phyloP scores from a whole-genome alignment of 2,329 filamentous ascomycete species.

The Pseudogymnoascus sp. region DNA sequence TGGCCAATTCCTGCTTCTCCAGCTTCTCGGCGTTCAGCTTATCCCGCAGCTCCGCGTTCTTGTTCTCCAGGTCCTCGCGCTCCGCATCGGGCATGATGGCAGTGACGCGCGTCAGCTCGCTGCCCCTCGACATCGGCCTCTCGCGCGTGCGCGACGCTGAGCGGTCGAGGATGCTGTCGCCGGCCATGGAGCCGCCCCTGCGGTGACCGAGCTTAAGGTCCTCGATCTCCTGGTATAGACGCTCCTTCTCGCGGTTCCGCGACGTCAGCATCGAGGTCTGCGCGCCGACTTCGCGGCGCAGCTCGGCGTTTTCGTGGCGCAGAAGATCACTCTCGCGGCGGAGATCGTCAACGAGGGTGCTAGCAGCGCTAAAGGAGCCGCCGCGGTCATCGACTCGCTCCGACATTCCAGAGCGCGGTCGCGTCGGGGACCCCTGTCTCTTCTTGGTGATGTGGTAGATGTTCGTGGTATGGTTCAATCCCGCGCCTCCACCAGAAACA shows the following conservation, averaged over 20 bases:
- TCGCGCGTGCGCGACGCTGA: conserved; percentile 77
- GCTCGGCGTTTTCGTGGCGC: conserved; percentile 83
- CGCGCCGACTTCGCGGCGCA: conserved; percentile 85
- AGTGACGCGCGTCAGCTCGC: conserved; percentile 28
- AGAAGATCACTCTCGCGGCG: conserved; percentile 63
- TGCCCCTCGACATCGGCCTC: conserved; percentile 64
- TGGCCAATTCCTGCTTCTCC: conserved; percentile 80
- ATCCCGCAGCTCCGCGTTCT: conserved; percentile 75
- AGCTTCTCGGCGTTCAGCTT: conserved; percentile 79
- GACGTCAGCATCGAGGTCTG: conserved; percentile 98
- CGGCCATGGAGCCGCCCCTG: conserved; percentile 57
- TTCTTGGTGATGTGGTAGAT: conserved; percentile 58
- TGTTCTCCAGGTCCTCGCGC: conserved; percentile 77
- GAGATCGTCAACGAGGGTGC: conserved; percentile 69
- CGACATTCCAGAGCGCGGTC: conserved; percentile 41
- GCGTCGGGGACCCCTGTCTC: conserved; percentile 36
- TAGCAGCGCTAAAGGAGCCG: conserved; percentile 43
- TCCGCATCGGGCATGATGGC: conserved; percentile 59
- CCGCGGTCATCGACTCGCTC: conserved; percentile 38
- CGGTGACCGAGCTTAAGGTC: conserved; percentile 85
- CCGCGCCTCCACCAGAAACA: conserved; percentile 27
- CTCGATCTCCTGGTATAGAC: conserved; percentile 93
- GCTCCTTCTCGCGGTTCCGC: conserved; percentile 87
- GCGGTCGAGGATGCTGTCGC: conserved; percentile 89
- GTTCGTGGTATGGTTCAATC: conserved; percentile 52